A percentile compares a stretch with the other conserved stretches of the same genome.
Conservation (phyloP, 352 stramenopile genomes). For the Pythium plurisporium region DNA sequence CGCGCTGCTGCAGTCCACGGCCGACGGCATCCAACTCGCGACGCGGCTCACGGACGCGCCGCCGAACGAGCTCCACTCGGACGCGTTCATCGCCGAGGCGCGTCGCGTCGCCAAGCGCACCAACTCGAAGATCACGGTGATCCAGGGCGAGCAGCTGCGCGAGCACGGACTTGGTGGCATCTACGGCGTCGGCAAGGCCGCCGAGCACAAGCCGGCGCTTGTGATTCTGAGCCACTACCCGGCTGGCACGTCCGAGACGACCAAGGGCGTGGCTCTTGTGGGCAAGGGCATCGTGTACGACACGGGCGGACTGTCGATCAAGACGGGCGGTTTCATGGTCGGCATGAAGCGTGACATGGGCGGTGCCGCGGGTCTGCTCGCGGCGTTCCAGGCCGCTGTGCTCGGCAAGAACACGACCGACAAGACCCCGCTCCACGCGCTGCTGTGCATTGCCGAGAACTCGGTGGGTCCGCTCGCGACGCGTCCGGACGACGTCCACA, state of each 20-base stretch:
- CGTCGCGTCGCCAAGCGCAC: slow-evolving; percentile 54
- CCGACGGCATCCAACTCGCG: slow-evolving; percentile 82
- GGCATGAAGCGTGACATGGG: slow-evolving; percentile 96
- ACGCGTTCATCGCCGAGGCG: slow-evolving; percentile 85
- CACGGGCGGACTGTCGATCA: slow-evolving; percentile 94
- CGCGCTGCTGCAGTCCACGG: slow-evolving; percentile 49
- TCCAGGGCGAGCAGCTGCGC: slow-evolving; percentile 88
- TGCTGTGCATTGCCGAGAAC: slow-evolving; percentile 95
- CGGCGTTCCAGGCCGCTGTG: slow-evolving; percentile 75
- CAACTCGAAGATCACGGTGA: slow-evolving; percentile 63
- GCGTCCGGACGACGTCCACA: slow-evolving; percentile 93
- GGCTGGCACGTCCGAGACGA: slow-evolving; percentile 17
- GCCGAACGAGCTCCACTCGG: slow-evolving; percentile 88
- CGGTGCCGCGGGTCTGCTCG: slow-evolving; percentile 61
- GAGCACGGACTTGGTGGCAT: slow-evolving; percentile 90
- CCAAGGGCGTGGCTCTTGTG: slow-evolving; percentile 76
- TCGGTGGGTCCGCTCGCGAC: slow-evolving; percentile 85
- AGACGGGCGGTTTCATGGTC: slow-evolving; percentile 84
- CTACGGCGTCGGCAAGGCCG: slow-evolving; percentile 91
- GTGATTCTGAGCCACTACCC: slow-evolving; percentile 88
- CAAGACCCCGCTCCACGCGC: slow-evolving; percentile 76
- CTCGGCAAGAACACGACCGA: slow-evolving; percentile 87
- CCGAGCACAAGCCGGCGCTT: slow-evolving; percentile 83
- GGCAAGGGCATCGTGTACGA: slow-evolving; percentile 97
- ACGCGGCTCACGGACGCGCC: slow-evolving; percentile 87